A percentile compares a stretch with the other conserved stretches of the same genome.
Evolutionary conservation across 352 stramenopile species (phyloP).

Genomic region (Phytophthora ohioensis): DNA sequence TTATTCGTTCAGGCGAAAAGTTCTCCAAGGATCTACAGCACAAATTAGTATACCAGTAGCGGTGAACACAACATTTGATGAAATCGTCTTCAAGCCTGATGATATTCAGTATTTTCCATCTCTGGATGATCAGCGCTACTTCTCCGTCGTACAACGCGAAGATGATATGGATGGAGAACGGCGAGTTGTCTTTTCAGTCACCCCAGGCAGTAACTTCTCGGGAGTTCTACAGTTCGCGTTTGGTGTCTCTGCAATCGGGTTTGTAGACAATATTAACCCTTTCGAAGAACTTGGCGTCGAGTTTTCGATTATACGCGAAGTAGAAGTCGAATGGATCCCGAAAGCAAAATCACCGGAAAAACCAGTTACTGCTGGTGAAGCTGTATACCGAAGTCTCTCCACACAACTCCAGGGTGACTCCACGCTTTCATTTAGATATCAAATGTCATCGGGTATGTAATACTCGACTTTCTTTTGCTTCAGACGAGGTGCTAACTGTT

Average conservation of each 20-base stretch:
- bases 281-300: constrained; percentile 31
- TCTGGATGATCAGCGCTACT: constrained; percentile 14
- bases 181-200: constrained; percentile 28
- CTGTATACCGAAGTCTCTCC: constrained; percentile 43
- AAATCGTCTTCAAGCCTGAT: constrained; percentile 21
- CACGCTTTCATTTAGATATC: constrained; percentile 46
- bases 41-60: constrained; percentile 31
- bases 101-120: constrained; percentile 13
- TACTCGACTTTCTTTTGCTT: background rate
- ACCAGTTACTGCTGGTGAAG: constrained; percentile 3
- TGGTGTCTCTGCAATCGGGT: constrained; percentile 20
- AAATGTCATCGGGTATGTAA: constrained; percentile 43
- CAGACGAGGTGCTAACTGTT: background rate
- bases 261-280: background rate
- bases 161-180: constrained; percentile 18
- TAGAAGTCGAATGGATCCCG: constrained; percentile 44
- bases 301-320: constrained; percentile 20
- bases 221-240: constrained; percentile 36
- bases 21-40: constrained; percentile 27
- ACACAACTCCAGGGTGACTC: constrained; percentile 31
- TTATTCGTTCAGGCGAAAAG: constrained; percentile 29
- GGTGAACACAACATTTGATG: constrained; percentile 19
- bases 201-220: constrained; percentile 27
- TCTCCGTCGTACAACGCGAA: constrained; percentile 19
- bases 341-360: constrained; percentile 7